Evolutionary conservation across 2,329 filamentous ascomycete genomes (phyloP).

Genomic region (Alternaria sp.): DNA sequence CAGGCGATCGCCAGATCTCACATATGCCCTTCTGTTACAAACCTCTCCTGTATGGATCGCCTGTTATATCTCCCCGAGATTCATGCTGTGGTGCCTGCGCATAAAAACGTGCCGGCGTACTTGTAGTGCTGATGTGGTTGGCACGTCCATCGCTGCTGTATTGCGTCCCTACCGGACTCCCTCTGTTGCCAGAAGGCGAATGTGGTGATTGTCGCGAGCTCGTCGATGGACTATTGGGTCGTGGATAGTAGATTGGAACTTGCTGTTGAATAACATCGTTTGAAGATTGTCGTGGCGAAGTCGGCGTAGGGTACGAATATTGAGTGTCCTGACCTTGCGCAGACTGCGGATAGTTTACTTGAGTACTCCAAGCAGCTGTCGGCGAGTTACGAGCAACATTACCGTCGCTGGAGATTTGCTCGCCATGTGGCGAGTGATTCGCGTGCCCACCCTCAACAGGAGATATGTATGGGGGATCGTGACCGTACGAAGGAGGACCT

Average conservation of each 20-base stretch:
- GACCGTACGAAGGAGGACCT: conserved; percentile 26
- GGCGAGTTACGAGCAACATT: conserved; percentile 24
- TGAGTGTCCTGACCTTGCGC: conserved; percentile 30
- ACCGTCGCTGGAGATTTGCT: conserved; percentile 23
- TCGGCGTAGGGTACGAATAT: conserved; percentile 36
- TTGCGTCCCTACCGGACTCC: conserved; percentile 26
- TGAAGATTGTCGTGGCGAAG: conserved; percentile 24
- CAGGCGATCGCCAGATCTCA: background rate
- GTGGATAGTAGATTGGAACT: conserved; percentile 42
- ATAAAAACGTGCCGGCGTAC: conserved; percentile 50
- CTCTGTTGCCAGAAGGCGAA: conserved; percentile 25
- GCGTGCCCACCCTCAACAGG: conserved; percentile 20
- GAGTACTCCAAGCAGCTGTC: conserved; percentile 31
- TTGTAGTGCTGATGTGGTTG: conserved; percentile 28
- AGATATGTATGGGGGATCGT: conserved; percentile 20
- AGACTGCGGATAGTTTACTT: conserved; percentile 28
- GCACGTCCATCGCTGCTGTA: conserved; percentile 28
- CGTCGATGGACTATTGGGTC: conserved; percentile 30
- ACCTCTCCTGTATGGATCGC: conserved; percentile 16
- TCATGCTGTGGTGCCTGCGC: conserved; percentile 32
- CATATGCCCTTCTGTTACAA: conserved; percentile 15
- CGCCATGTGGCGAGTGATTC: conserved; percentile 21
- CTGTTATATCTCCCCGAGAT: conserved; percentile 2
- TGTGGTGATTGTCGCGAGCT: conserved; percentile 25
- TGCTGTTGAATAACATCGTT: conserved; percentile 24